A percentile compares a stretch with the other conserved stretches of the same genome.
These are phyloP conservation scores for Aspergillus caelatus DNA, from an alignment of 2,329 filamentous ascomycete genomes.

Conservation along the genomic window DNA sequence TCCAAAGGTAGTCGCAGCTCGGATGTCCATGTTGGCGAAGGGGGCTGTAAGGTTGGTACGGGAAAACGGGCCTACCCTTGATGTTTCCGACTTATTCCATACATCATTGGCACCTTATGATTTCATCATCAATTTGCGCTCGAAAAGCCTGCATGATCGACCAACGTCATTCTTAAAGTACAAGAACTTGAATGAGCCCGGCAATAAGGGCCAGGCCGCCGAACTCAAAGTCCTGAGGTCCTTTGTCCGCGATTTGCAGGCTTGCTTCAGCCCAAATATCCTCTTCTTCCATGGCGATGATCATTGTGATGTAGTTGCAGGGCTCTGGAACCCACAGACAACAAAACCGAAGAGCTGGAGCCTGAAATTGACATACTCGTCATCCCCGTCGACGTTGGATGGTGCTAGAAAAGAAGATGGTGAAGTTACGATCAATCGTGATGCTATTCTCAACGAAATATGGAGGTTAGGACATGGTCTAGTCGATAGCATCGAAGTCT, in stretches of 20 bases:
- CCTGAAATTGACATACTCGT: conserved; percentile 43
- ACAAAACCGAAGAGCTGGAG: conserved; percentile 36
- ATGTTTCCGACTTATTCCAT: conserved; percentile 68
- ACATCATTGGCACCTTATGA: conserved; percentile 78
- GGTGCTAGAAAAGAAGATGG: conserved; percentile 18
- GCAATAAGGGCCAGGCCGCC: conserved; percentile 47
- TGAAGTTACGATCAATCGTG: conserved; percentile 40
- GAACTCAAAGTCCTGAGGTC: conserved; percentile 64
- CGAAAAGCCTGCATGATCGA: conserved; percentile 51
- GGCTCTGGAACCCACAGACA: conserved; percentile 64
- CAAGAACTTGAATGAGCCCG: conserved; percentile 74
- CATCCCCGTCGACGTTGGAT: conserved; percentile 24
- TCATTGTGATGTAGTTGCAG: conserved; percentile 61
- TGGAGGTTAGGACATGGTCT: conserved; percentile 61
- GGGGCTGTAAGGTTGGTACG: conserved; percentile 69
- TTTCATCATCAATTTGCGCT: conserved; percentile 73
- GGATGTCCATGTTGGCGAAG: conserved; percentile 80
- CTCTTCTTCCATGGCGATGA: conserved; percentile 76
- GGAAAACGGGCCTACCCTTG: conserved; percentile 55
- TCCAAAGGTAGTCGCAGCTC: conserved; percentile 77
- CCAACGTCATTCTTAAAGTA: conserved; percentile 52
- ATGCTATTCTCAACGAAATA: conserved; percentile 48
- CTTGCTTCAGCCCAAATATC: conserved; percentile 68
- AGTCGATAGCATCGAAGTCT: conserved; percentile 67
- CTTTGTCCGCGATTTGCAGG: conserved; percentile 69